These are phyloP conservation scores for Penicillium crustosum DNA, from an alignment of 2,329 filamentous ascomycete species.

Conservation along the genomic window DNA sequence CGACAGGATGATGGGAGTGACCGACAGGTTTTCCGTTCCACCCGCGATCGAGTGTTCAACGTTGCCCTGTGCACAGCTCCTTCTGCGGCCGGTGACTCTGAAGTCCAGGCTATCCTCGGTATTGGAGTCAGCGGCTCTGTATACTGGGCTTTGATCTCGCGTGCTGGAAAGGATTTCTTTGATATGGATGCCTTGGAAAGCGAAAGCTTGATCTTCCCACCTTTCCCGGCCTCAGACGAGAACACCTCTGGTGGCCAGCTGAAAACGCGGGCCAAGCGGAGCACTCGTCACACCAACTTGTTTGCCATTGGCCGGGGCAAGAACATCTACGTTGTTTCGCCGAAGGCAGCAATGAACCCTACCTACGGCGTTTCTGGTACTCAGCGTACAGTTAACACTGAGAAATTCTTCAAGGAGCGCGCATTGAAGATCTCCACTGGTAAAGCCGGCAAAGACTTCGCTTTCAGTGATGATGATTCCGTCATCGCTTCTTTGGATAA, in stretches of 20 bases:
- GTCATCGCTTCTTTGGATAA: slow-evolving; percentile 96
- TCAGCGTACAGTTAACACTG: slow-evolving; percentile 72
- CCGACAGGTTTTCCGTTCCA: slow-evolving; percentile 86
- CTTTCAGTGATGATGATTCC: slow-evolving; percentile 94
- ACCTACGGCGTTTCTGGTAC: slow-evolving; percentile 52
- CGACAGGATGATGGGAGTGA: slow-evolving; percentile 90
- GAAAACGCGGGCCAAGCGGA: slow-evolving; percentile 91
- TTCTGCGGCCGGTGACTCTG: slow-evolving; percentile 52
- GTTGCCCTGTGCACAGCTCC: slow-evolving; percentile 75
- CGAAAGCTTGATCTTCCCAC: slow-evolving; percentile 85
- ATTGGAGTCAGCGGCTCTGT: slow-evolving; percentile 93
- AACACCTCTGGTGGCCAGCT: slow-evolving; percentile 88
- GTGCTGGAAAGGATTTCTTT: slow-evolving; percentile 74
- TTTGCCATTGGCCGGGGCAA: slow-evolving; percentile 96
- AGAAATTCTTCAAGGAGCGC: slow-evolving; percentile 81
- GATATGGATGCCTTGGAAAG: slow-evolving; percentile 77
- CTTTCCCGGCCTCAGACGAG: slow-evolving; percentile 80
- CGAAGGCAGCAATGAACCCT: slow-evolving; percentile 53
- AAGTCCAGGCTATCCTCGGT: slow-evolving; percentile 80
- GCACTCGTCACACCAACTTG: slow-evolving; percentile 83
- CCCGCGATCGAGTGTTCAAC: slow-evolving; percentile 92
- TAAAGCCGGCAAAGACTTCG: slow-evolving; percentile 97
- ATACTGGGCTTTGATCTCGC: slow-evolving; percentile 87
- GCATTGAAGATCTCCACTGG: slow-evolving; percentile 92
- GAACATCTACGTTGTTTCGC: slow-evolving; percentile 84